Percentiles rank a stretch among this genome's conserved stretches.
Evolutionary conservation across 106 monocot genomes (phyloP).

Genomic region (Phalaenopsis aphrodite): DNA sequence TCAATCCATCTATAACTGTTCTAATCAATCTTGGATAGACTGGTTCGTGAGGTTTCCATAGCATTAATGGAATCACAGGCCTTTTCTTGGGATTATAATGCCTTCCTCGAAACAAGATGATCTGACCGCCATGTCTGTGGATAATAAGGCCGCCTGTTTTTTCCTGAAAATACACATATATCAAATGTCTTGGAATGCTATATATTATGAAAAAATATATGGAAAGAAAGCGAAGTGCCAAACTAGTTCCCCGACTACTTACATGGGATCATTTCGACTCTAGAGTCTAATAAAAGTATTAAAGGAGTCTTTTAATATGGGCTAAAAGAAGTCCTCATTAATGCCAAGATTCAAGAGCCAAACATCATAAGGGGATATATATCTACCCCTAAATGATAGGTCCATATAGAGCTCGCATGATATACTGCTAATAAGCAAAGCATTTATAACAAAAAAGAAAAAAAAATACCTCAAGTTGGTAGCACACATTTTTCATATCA

Average conservation of each 20-base stretch:
- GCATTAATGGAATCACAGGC: slow-evolving; percentile 85
- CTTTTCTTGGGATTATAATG: slow-evolving; percentile 83
- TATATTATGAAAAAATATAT: not conserved
- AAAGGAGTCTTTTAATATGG: too few species aligned
- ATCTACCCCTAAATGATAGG: not conserved
- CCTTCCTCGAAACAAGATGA: slow-evolving; percentile 88
- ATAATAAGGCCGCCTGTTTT: slow-evolving; percentile 85
- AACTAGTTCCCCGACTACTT: too few species aligned
- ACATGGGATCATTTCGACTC: too few species aligned
- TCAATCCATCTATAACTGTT: slow-evolving; percentile 76
- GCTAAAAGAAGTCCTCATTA: too few species aligned
- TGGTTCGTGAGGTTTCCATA: slow-evolving; percentile 97
- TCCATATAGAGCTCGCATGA: not conserved
- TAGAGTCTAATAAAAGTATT: too few species aligned
- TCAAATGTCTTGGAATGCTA: slow-evolving; percentile 8
- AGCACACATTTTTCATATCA: slow-evolving; percentile 92
- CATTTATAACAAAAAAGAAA: not conserved
- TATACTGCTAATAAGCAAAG: not conserved
- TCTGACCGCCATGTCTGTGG: slow-evolving; percentile 70
- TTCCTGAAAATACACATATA: slow-evolving; percentile 46
- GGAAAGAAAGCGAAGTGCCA: too few species aligned
- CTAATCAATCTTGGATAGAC: slow-evolving; percentile 87
- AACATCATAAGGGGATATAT: not conserved
- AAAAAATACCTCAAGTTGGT: slow-evolving; percentile 77
- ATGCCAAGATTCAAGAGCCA: too few species aligned